Evolutionary conservation across 2,329 filamentous ascomycete genomes (phyloP).

Genomic region (Ophiosphaerella korrae): DNA sequence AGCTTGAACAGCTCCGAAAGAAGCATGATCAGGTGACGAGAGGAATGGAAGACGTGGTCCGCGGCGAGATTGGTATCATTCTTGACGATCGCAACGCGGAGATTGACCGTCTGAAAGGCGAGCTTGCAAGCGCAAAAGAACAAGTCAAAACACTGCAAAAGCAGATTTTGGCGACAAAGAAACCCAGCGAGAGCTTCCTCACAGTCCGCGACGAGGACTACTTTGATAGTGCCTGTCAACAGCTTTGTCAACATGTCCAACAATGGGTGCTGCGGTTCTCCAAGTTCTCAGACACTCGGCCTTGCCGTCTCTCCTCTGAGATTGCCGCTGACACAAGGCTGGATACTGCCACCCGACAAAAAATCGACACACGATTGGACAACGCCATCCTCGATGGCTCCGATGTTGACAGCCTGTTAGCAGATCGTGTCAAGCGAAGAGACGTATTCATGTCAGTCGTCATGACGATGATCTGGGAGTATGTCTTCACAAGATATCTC

Average conservation of each 20-base stretch:
- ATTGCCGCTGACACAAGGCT: slow-evolving; percentile 67
- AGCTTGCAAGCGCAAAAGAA: slow-evolving; percentile 74
- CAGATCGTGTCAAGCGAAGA: slow-evolving; percentile 83
- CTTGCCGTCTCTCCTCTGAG: slow-evolving; percentile 81
- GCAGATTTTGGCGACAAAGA: slow-evolving; percentile 62
- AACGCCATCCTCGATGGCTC: slow-evolving; percentile 93
- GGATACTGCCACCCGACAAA: slow-evolving; percentile 60
- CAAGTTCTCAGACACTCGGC: slow-evolving; percentile 92
- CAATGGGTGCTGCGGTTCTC: slow-evolving; percentile 98
- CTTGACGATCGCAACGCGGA: slow-evolving; percentile 84
- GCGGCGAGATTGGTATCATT: slow-evolving; percentile 65
- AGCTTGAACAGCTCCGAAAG: slow-evolving; percentile 70
- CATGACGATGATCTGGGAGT: slow-evolving; percentile 99
- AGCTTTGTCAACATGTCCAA: slow-evolving; percentile 93
- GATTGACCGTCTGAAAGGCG: slow-evolving; percentile 75
- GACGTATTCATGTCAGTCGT: slow-evolving; percentile 99
- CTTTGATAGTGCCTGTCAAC: slow-evolving; percentile 91
- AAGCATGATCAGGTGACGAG: slow-evolving; percentile 67
- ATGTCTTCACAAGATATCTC: slow-evolving; percentile 94
- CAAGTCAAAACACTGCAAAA: slow-evolving; percentile 65
- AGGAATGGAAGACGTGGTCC: slow-evolving; percentile 66
- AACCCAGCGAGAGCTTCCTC: slow-evolving; percentile 74
- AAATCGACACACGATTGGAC: slow-evolving; percentile 91
- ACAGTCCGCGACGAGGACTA: slow-evolving; percentile 86
- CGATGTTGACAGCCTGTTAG: slow-evolving; percentile 86